Evolutionary conservation across 1,139 yeast genomes (phyloP), one percentile per base, ranked within the genome.

Genomic region (Protomyces arabidopsidicola): DNA sequence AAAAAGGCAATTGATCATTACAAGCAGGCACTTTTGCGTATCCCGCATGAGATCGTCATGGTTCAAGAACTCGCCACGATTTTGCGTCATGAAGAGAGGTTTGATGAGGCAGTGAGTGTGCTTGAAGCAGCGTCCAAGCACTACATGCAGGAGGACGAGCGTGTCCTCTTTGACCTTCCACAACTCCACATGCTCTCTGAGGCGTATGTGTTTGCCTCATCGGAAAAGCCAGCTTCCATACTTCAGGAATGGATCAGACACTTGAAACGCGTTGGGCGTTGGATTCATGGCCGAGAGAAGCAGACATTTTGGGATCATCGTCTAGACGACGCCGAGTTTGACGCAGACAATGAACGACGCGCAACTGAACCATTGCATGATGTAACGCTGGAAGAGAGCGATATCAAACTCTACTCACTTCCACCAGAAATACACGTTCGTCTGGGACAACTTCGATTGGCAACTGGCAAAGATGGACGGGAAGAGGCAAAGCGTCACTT

Each of bases 351-450:
- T 53, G 79, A 91, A 71, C 77, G 95, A 67, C 76, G 82, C 38
- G 57, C 73, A 16, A 38, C 39, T 45, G 67, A 18, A 56, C 80
- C 78, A 12, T 55, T 56, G 24, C 54, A 54, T 48, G 35, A 54
- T 9, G 31, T 22, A 4, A 22, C 42, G 1, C 22, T 12, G 6
- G 48, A 42, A 18, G 24, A 42, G 20, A 45, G 38, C 22, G 34
- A 65, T 52, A 27, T 39, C 18, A 64, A 45, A 20, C 59, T 50
- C 50, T 78, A 70, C 71, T 73, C 79, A 9, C 75, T 93, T 36
- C 98, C 97, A 0, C 84, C 91, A 63, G 98, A 91, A 77, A 87
- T 95, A 42, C 76, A 98, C 64, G 85, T 85, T 42, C 88, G 93
- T 72, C 73, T 93, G 27, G 95, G 97, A 0, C 76, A 84, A 31